Base-by-base conservation (phyloP, 345 rosid genomes). In the Cardiospermum halicacabum region DNA sequence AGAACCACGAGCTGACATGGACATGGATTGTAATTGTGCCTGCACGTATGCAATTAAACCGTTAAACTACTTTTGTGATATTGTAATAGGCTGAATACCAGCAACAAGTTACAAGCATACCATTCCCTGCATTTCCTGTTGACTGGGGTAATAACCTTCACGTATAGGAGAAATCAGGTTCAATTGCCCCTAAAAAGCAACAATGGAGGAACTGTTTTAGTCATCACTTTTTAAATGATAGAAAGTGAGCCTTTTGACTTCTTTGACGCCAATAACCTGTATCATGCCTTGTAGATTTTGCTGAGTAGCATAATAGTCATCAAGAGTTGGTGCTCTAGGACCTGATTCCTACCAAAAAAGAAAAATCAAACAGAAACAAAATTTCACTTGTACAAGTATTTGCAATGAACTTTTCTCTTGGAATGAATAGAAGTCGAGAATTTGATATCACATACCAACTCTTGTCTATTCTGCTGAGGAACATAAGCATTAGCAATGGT, bases 281-380 rank as follows among this genome's bases (percentile, higher is more conserved):
- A 84, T 81, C 81, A 72, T 57, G 68, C 73, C 84, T 74, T 71
- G 81, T 63, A 73, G 58, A 74, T 65, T 67, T 36, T 76, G 81
- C 51, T 75, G 87, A 65, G 75, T 53, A 37, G 76, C 66, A 69
- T 73, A 74, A 56, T 71, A 81, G 18, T 74, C 72, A 68, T 80
- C 88, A 65, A 58, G 68, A 53, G 70, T 72, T 73, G 75, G 59
- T 21, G 75, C 78, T 74, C 84, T 76, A 18, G 84, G 77, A 60
- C 86, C 75, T 69, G 73, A 30, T 65, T 73, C 78, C 87, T 82
- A 67, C 67, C n/a, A 59, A 51, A 26, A 53, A 65, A 31, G 31
- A 43, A n/a, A 68, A 45, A 28, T 59, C 16, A 11, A 47, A 47
- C 55, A 26, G 36, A 62, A 62, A 31, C 16, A 26, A 36, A 68